phyloP scores from a whole-genome alignment of 169 alveolate species.

The Perkinsus chesapeaki region DNA sequence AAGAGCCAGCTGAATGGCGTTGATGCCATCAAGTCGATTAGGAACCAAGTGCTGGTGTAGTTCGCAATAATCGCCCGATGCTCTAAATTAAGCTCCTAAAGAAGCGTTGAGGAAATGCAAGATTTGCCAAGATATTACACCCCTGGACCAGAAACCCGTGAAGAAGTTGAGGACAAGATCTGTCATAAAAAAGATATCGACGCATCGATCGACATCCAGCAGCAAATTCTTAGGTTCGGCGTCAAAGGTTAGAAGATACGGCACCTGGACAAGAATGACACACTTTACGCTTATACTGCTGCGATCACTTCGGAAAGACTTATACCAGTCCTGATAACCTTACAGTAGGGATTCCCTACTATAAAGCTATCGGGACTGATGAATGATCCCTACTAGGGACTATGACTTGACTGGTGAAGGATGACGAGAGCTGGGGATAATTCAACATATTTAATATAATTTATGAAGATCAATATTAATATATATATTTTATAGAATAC shows the following conservation, averaged over 20 bases:
- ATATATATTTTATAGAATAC: no score
- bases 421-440: no score
- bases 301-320: background rate
- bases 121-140: background rate
- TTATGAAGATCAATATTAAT: no score
- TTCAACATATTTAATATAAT: no score
- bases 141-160: background rate
- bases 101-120: conserved; percentile 1
- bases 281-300: background rate
- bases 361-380: no score
- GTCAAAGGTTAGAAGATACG: background rate
- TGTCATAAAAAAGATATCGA: background rate
- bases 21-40: background rate
- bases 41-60: background rate
- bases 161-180: background rate
- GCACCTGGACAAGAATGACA: background rate
- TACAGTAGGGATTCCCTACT: no score
- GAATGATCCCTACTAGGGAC: no score
- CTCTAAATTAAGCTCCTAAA: background rate
- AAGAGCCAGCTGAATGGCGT: background rate
- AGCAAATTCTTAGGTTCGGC: background rate
- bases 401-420: no score
- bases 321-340: no score
- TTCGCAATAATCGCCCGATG: background rate
- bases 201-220: background rate